These are phyloP conservation scores for Beta macrorhiza DNA, from an alignment of 179 eudicot species.

Conservation along the genomic window DNA sequence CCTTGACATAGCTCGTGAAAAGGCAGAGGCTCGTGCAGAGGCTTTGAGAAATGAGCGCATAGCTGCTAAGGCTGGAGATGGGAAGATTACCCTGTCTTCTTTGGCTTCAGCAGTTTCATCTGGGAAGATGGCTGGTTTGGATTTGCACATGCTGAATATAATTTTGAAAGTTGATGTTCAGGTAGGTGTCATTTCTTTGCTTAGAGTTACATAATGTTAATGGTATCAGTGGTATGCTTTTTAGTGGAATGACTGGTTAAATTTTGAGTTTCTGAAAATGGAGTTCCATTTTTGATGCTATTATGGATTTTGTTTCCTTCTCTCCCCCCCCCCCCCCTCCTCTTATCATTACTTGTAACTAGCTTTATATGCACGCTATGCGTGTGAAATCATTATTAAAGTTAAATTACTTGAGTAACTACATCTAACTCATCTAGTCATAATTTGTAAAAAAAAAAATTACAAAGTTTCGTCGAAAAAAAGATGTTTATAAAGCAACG, in stretches of 20 bases:
- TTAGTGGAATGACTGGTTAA: background rate
- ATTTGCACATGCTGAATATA: conserved; percentile 84
- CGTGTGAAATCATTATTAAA: too few relatives aligned
- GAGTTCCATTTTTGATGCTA: background rate
- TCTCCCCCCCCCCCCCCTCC: too few relatives aligned
- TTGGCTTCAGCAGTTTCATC: conserved; percentile 83
- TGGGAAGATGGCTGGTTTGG: conserved; percentile 67
- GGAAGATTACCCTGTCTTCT: conserved; percentile 79
- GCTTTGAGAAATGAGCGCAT: conserved; percentile 62
- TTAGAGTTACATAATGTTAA: background rate
- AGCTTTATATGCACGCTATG: too few relatives aligned
- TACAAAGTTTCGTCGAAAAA: too few relatives aligned
- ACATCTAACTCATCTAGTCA: too few relatives aligned
- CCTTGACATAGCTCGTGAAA: conserved; percentile 84
- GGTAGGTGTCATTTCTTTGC: conserved; percentile 41
- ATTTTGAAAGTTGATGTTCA: conserved; percentile 88
- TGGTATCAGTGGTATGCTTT: conserved; percentile 9
- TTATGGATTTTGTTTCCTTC: background rate
- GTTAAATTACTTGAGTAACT: too few relatives aligned
- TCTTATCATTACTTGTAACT: too few relatives aligned
- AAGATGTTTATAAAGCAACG: too few relatives aligned
- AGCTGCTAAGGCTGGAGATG: conserved; percentile 87
- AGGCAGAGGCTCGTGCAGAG: conserved; percentile 65
- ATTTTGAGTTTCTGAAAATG: background rate
- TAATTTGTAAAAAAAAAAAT: too few relatives aligned